Conservation (phyloP, 495 filamentous ascomycete genomes). For the Hyaloscypha variabilis region DNA sequence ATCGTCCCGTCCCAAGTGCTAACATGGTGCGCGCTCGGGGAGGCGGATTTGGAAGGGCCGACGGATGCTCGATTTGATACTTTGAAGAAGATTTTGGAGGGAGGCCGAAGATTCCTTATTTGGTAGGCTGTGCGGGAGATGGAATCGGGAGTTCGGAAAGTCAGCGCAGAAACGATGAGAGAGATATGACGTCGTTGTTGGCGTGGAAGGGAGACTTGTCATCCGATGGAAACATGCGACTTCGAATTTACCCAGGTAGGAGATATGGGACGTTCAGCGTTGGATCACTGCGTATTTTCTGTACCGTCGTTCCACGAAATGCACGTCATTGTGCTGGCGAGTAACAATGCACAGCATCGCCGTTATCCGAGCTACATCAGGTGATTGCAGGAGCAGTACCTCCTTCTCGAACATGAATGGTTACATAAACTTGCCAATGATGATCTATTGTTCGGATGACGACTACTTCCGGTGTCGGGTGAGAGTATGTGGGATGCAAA, state of each 20-base stretch:
- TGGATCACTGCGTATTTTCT: neutral
- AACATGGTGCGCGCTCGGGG: neutral
- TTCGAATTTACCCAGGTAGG: neutral
- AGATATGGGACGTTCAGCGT: neutral
- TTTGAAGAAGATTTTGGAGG: neutral
- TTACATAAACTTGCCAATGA: neutral
- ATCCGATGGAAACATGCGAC: neutral
- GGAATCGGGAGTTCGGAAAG: neutral
- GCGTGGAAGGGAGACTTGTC: neutral
- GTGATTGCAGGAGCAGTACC: neutral
- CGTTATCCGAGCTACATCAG: neutral
- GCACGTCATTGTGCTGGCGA: neutral
- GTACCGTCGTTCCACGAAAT: neutral
- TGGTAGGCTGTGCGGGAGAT: neutral
- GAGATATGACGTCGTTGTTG: neutral
- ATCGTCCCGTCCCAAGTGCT: neutral
- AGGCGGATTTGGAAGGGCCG: neutral
- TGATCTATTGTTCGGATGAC: neutral
- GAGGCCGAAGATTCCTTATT: neutral
- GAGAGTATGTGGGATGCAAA: neutral
- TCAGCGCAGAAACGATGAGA: neutral
- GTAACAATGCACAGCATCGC: neutral
- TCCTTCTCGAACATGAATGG: neutral
- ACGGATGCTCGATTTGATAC: neutral
- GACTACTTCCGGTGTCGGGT: slow-evolving; percentile 1